Evolutionary conservation across 768 basidiomycete genomes (phyloP), one percentile per base, ranked within the genome.

Genomic region (Hygrocybe punicea): DNA sequence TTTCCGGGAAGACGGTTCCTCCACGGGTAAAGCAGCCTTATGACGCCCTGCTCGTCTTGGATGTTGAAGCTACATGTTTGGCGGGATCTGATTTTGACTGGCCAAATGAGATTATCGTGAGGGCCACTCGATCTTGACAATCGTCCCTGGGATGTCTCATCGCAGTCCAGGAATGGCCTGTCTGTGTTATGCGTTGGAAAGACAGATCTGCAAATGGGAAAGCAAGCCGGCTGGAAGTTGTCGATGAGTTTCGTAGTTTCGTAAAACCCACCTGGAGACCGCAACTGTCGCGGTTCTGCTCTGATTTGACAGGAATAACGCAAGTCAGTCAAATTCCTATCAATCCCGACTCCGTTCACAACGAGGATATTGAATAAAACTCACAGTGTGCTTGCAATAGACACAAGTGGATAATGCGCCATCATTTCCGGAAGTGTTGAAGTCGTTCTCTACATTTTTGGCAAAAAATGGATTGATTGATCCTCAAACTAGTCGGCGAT

Each of bases 41-140:
- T 65, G 91, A 93, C 47, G 84, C 82, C 4, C 93, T 93, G 65
- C 82, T 97, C 16, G 87, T 97, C 35, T 78, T 96, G 55, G 95
- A 98, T 63, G 87, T 95, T 51, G 93, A 95, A 68, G 93, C 85
- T 11, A 95, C 93, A 2, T 95, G 93, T 63, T 67, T 80, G 44
- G 70, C 69, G 63, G 88, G 86, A 36, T 79, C 83, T 34, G 79
- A 80, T 63, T 91, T 93, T 61, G 82, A 86, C 54, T 96, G 86
- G 73, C 91, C 95, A 2, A 97, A 97, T 71, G 96, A 98, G 74
- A 94, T 98, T 55, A 97, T 98, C 60, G 96, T 91, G 69, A 66
- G 87, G 80, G 11, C 11, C 55, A 45, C 36, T 14, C 47, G 25
- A 4, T 16, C 14, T n/a, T 10, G 14, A 3, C 19, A n/a, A 17